A percentile compares a stretch with the other conserved stretches of the same genome.
Evolutionary conservation across 2,329 filamentous ascomycete genomes (phyloP).

Genomic region (Sclerotinia nivalis): DNA sequence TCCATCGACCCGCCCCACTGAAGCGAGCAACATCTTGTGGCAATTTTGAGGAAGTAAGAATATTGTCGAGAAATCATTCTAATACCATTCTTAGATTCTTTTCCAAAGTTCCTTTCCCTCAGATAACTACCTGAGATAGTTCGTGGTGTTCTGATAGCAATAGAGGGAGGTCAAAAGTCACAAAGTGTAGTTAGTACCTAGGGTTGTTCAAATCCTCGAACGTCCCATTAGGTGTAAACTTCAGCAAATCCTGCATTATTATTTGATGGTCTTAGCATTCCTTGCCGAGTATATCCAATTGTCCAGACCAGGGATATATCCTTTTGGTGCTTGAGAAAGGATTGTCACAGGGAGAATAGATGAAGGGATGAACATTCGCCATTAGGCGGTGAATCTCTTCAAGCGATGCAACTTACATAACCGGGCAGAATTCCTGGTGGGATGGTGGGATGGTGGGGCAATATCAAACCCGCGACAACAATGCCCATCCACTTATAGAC

Average conservation of each 20-base stretch:
- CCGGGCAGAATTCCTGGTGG: constrained; percentile 2
- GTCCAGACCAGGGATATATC: background rate
- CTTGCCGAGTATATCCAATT: constrained; percentile 19
- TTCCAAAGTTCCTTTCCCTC: too few species aligned
- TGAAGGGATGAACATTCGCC: background rate
- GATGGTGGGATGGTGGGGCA: constrained; percentile 18
- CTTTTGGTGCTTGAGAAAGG: background rate
- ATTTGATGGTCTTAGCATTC: constrained; percentile 20
- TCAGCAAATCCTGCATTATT: background rate
- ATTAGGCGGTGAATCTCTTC: background rate
- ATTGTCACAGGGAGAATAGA: constrained; percentile 13
- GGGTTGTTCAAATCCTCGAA: background rate
- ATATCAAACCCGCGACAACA: constrained; percentile 10
- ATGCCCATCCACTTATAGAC: background rate
- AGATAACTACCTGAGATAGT: background rate
- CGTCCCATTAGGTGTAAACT: background rate
- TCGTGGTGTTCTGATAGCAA: background rate
- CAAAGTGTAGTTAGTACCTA: background rate
- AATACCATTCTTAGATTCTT: background rate
- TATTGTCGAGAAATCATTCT: background rate
- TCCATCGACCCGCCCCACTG: constrained; percentile 28
- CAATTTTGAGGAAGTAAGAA: background rate
- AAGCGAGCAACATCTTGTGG: constrained; percentile 2
- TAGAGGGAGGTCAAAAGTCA: background rate
- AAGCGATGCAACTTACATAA: constrained; percentile 5